phyloP scores from a whole-genome alignment of 2,329 filamentous ascomycete species.

The Diaporthe sp. region DNA sequence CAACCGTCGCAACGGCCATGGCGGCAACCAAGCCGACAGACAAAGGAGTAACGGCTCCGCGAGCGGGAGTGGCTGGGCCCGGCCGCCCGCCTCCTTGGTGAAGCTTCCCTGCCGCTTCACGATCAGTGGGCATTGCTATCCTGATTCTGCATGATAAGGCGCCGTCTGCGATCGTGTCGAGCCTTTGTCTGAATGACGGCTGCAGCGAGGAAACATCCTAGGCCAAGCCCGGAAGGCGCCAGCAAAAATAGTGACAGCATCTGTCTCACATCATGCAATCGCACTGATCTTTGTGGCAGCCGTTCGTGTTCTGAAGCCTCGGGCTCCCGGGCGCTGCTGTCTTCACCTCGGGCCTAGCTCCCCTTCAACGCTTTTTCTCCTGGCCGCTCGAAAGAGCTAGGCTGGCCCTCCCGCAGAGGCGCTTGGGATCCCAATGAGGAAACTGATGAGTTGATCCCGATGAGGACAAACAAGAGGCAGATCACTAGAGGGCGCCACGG shows the following conservation, averaged over 20 bases:
- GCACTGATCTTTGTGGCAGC: conserved; percentile 16
- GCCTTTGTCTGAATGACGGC: conserved; percentile 4
- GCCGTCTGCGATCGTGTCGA: not conserved
- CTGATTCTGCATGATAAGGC: not conserved
- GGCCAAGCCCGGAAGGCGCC: conserved; percentile 17
- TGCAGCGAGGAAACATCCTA: conserved; percentile 27
- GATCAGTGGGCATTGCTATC: not conserved
- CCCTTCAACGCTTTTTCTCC: conserved; percentile 13
- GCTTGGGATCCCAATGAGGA: conserved; percentile 5
- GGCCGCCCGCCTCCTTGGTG: not conserved
- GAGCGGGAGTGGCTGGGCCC: conserved; percentile 25
- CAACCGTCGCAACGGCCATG: conserved; percentile 20
- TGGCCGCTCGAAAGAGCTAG: conserved; percentile 13
- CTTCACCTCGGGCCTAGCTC: conserved; percentile 12
- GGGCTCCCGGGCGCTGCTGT: not conserved
- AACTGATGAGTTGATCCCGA: conserved; percentile 25
- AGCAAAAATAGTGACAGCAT: conserved; percentile 24
- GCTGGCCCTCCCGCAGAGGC: conserved; percentile 6
- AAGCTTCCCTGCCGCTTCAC: conserved; percentile 9
- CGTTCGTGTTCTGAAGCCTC: conserved; percentile 19
- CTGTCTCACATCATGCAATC: conserved; percentile 29
- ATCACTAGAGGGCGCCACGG: conserved; percentile 25
- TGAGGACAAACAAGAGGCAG: conserved; percentile 13
- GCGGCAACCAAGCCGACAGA: not conserved
- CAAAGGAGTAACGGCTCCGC: conserved; percentile 10